Percentiles rank a stretch among this genome's conserved stretches.
Conservation (phyloP, 2,329 filamentous ascomycete species). For the Colletotrichum brevisporum region DNA sequence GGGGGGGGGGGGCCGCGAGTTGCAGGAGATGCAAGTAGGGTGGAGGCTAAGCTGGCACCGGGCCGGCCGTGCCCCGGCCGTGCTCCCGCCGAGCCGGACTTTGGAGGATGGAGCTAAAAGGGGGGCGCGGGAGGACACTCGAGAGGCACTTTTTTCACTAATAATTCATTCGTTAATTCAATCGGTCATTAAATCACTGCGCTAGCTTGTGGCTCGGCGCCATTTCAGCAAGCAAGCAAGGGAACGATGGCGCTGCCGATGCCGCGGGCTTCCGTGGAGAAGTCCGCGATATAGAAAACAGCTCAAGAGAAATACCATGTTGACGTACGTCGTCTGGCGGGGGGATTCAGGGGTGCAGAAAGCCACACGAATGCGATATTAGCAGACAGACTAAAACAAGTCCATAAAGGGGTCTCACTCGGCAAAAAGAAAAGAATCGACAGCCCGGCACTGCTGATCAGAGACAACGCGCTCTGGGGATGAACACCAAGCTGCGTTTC, state of each 20-base stretch:
- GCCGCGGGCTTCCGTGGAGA: slow-evolving; percentile 36
- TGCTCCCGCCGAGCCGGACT: slow-evolving; percentile 39
- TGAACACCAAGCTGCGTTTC: too few relatives aligned
- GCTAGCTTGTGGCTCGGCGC: slow-evolving; percentile 14
- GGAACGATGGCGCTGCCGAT: not conserved
- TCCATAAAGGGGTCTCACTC: too few relatives aligned
- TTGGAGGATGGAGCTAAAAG: slow-evolving; percentile 25
- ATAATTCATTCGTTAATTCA: too few relatives aligned
- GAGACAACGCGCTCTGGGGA: too few relatives aligned
- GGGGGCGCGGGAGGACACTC: not conserved
- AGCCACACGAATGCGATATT: too few relatives aligned
- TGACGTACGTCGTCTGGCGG: not conserved
- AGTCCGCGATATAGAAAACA: slow-evolving; percentile 22
- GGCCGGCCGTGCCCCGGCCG: slow-evolving; percentile 40
- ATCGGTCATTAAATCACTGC: not conserved
- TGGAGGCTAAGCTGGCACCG: slow-evolving; percentile 35
- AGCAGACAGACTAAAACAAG: too few relatives aligned
- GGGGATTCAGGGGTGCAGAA: not conserved
- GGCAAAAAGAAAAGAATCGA: too few relatives aligned
- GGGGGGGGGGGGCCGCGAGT: slow-evolving; percentile 13
- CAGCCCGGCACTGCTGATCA: too few relatives aligned
- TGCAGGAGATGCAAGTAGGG: slow-evolving; percentile 35
- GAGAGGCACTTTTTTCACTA: too few relatives aligned
- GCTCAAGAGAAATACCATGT: not conserved
- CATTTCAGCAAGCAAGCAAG: not conserved